phyloP scores from a whole-genome alignment of 2,329 filamentous ascomycete species.

The Cladophialophora carrionii region DNA sequence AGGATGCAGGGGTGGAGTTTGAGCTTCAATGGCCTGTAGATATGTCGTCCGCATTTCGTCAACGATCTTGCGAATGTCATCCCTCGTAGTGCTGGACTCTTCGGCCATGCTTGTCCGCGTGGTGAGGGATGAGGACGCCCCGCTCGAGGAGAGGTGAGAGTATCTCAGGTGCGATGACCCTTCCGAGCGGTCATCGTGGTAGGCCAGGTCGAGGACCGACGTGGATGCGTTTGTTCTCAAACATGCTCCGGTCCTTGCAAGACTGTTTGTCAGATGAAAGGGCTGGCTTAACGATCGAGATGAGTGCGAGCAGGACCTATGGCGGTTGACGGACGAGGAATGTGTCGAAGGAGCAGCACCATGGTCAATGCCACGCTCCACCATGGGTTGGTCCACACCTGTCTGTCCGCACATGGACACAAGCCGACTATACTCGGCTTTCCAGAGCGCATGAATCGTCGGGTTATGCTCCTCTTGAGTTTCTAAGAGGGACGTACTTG shows the following conservation, averaged over 20 bases:
- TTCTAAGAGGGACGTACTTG: slow-evolving; percentile 29
- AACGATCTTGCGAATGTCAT: slow-evolving; percentile 38
- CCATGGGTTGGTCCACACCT: slow-evolving; percentile 23
- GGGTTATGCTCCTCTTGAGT: slow-evolving; percentile 33
- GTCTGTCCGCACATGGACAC: slow-evolving; percentile 35
- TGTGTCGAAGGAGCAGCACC: background rate
- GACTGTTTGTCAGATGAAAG: slow-evolving; percentile 1
- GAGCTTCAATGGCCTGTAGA: slow-evolving; percentile 37
- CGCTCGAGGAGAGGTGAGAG: slow-evolving; percentile 35
- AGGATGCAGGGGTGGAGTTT: slow-evolving; percentile 22
- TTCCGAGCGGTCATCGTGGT: slow-evolving; percentile 34
- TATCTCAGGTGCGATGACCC: slow-evolving; percentile 31
- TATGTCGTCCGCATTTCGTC: slow-evolving; percentile 39
- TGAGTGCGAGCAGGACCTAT: slow-evolving; percentile 21
- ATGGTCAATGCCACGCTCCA: slow-evolving; percentile 17
- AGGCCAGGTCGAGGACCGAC: slow-evolving; percentile 24
- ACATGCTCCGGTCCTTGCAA: slow-evolving; percentile 2
- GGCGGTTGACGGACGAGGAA: background rate
- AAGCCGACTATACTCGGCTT: slow-evolving; percentile 37
- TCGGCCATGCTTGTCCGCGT: slow-evolving; percentile 35
- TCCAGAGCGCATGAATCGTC: slow-evolving; percentile 38
- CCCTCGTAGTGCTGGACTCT: slow-evolving; percentile 32
- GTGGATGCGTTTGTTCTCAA: slow-evolving; percentile 16
- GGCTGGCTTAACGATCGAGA: slow-evolving; percentile 17
- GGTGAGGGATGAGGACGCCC: slow-evolving; percentile 34